Evolutionary conservation across 192 early-diverging fungal species (phyloP), one percentile per base, ranked within the genome.

Genomic region (Spizellomyces punctatus): DNA sequence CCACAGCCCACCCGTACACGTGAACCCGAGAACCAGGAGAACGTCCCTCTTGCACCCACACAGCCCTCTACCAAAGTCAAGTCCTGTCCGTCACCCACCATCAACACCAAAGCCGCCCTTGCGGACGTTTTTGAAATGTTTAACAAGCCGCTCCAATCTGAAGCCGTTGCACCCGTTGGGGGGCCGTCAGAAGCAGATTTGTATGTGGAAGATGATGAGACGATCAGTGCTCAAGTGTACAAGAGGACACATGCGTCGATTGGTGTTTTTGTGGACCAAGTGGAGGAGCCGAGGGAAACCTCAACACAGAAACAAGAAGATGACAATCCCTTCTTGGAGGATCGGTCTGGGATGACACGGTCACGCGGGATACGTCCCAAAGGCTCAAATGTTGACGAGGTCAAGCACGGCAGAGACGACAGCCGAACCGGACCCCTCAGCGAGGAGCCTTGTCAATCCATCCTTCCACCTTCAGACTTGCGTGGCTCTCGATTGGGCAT

Each of bases 51-150:
- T 19, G 0, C 12, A 54, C 50, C 50, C 50, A n/a, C 50, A 54
- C 0, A 54, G 3, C 27, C 27, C 27, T 36, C 27, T 36, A 36
- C 27, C 27, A 36, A 54, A n/a, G 50, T 0, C 14, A 54, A 54
- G 4, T 54, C 50, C 12, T 54, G 17, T 54, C 55, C 72, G 3
- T 82, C 80, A 1, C 85, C 85, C 6, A 87, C 85, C 0, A 82
- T 87, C 71, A 83, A 85, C 62, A 87, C 85, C 6, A 85, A 83
- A 64, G 79, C 80, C 6, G 85, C 85, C 5, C 50, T 82, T 64
- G 69, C 64, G 4, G 85, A 85, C 63, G 74, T 87, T 16, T 74
- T 74, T 19, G 76, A 81, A 58, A 85, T 87, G 79, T 87, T 85
- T 58, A 82, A 73, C 46, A 59, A 66, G 43, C 71, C 77, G 4